Evolutionary conservation across 1,284 basidiomycete species (phyloP).

Genomic region (Somion occarium): DNA sequence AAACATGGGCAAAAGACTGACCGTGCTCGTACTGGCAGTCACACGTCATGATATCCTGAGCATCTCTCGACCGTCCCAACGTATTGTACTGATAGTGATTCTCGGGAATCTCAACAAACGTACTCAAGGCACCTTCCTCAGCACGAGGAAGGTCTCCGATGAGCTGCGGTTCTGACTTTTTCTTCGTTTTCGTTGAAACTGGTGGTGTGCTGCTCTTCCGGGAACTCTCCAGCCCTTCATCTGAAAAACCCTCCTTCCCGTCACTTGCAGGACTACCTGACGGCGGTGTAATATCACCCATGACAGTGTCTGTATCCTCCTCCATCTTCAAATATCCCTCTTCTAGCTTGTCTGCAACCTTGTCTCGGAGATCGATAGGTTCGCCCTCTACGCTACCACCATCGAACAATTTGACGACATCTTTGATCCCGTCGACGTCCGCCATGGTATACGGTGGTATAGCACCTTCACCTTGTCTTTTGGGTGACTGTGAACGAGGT

Average conservation of each 20-base stretch:
- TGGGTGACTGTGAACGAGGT: not conserved
- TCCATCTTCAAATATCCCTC: constrained; percentile 8
- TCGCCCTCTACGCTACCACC: constrained; percentile 9
- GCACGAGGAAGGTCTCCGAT: constrained; percentile 78
- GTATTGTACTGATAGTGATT: constrained; percentile 90
- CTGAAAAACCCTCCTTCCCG: not conserved
- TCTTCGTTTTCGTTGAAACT: constrained; percentile 21
- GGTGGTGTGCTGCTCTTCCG: constrained; percentile 18
- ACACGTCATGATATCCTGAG: constrained; percentile 90
- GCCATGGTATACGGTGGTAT: not conserved
- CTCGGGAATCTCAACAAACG: constrained; percentile 69
- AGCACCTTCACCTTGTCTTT: not conserved
- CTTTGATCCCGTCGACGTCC: not conserved
- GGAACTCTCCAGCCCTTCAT: constrained; percentile 11
- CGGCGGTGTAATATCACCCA: not conserved
- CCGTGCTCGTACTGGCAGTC: constrained; percentile 83
- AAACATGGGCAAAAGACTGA: constrained; percentile 42
- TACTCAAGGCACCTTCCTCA: constrained; percentile 66
- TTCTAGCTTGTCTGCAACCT: constrained; percentile 4
- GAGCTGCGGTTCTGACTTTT: constrained; percentile 49
- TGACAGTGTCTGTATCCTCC: constrained; percentile 5
- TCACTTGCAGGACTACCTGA: not conserved
- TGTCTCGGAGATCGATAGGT: constrained; percentile 7
- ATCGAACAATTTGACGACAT: constrained; percentile 11
- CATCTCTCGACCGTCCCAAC: constrained; percentile 83